These are phyloP conservation scores for Dioszegia crocea DNA, from an alignment of 768 basidiomycete genomes.

Conservation along the genomic window DNA sequence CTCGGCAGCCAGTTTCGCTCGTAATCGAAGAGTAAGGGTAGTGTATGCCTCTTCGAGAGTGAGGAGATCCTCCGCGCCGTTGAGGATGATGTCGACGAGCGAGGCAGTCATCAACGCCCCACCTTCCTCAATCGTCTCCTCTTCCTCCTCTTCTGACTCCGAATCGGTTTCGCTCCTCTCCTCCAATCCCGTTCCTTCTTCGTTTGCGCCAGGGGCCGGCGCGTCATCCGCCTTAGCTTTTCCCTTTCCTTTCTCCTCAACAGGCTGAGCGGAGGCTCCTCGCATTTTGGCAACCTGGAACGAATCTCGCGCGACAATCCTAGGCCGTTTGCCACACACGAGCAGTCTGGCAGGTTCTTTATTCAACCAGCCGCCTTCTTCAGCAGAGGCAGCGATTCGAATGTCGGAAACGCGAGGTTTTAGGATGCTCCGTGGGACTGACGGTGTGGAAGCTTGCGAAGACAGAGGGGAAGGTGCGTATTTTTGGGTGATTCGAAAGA, in stretches of 20 bases:
- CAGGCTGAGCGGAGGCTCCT: conserved; percentile 16
- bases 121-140: conserved; percentile 24
- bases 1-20: conserved; percentile 13
- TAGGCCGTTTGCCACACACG: conserved; percentile 36
- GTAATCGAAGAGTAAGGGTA: conserved; percentile 29
- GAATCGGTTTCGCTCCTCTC: neutral
- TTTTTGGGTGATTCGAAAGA: conserved; percentile 9
- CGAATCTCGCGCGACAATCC: conserved; percentile 33
- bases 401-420: conserved; percentile 28
- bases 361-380: conserved; percentile 44
- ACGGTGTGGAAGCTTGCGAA: conserved; percentile 15
- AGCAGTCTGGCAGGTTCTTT: conserved; percentile 40
- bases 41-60: conserved; percentile 48
- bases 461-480: conserved; percentile 16
- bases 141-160: conserved; percentile 25
- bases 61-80: conserved; percentile 44
- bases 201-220: conserved; percentile 22
- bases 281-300: conserved; percentile 32
- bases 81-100: conserved; percentile 42
- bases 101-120: conserved; percentile 29
- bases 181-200: conserved; percentile 1
- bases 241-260: conserved; percentile 12
- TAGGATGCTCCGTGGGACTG: conserved; percentile 25
- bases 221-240: neutral
- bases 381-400: conserved; percentile 36